Base-by-base conservation (phyloP, 1,139 yeast species). In the Waltiozyma sp. region DNA sequence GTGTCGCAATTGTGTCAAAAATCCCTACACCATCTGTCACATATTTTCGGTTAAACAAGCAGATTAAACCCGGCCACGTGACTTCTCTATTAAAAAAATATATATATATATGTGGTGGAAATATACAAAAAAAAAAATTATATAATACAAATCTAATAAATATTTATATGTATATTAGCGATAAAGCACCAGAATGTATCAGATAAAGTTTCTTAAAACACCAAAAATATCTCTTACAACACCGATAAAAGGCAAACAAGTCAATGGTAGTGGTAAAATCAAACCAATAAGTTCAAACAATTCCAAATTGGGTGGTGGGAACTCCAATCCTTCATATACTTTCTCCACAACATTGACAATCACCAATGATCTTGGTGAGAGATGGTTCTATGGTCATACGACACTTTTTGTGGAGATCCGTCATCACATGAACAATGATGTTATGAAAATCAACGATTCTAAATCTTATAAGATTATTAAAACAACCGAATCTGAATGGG, bases 331-430 rank as follows among this genome's bases (percentile, higher is more conserved):
- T 1, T 28, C 37, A 13, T 39, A 40, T 31, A 51, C 49, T 28
- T 40, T 53, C 3, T 36, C 50, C 8, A 44, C 56, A 0, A 52
- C 58, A 1, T 19, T 56, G 14, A 49, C 59, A 1, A 38, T 57
- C 1, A 44, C 57, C 1, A 57, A 56, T 38, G 61, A 57, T 41
- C 48, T 57, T 4, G 61, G 61, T 3, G 61, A 57, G 18, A 52
- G 50, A 38, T 52, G 51, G 40, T 55, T 54, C 46, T 51, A 50
- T 37, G 60, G 60, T 1, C 45, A 47, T 24, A 43, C 49, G 3
- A 23, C 35, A 1, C 37, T 49, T n/a, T 38, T 46, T 1, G 33
- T 49, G 3, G 43, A 46, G 14, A 43, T 42, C 1, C 45, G 48
- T 28, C 28, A 11, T 13, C 43, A 41, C n/a, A 14, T n/a, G 6